phyloP scores from a whole-genome alignment of 352 stramenopile genomes.

The Globisporangium megalacanthum region DNA sequence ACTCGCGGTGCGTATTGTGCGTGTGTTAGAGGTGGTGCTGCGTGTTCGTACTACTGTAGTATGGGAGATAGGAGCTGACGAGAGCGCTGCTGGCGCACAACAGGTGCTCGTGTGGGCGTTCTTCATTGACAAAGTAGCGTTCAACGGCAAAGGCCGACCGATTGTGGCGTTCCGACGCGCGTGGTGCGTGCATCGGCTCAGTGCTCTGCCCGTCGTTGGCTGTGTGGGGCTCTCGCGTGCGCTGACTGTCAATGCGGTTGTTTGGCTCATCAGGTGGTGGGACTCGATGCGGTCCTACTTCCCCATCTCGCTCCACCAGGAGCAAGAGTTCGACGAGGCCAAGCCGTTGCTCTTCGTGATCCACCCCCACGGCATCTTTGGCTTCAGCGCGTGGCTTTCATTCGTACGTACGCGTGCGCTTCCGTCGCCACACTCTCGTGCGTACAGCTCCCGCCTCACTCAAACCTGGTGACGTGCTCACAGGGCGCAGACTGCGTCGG shows the following conservation, averaged over 20 bases:
- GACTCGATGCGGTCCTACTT: conserved; percentile 36
- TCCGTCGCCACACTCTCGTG: no score
- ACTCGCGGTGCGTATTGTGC: conserved; percentile 10
- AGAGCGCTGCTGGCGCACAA: neutral
- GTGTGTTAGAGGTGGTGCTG: neutral
- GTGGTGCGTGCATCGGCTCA: conserved; percentile 16
- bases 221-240: neutral
- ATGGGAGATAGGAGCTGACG: neutral
- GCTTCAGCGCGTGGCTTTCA: conserved; percentile 38
- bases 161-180: conserved; percentile 22
- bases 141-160: conserved; percentile 34
- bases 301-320: conserved; percentile 29
- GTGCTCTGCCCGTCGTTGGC: neutral
- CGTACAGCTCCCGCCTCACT: neutral
- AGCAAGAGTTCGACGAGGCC: conserved; percentile 26
- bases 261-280: conserved; percentile 25
- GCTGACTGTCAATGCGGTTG: no score
- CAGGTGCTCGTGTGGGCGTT: conserved; percentile 27
- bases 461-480: neutral
- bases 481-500: conserved; percentile 29
- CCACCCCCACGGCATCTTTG: conserved; percentile 49
- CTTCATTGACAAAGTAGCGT: conserved; percentile 29
- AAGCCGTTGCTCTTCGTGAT: conserved; percentile 40
- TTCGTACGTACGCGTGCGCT: conserved; percentile 22
- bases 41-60: neutral